Evolutionary conservation across 2,329 filamentous ascomycete species (phyloP), one percentile per base, ranked within the genome.

Genomic region (Aureobasidium sp.): DNA sequence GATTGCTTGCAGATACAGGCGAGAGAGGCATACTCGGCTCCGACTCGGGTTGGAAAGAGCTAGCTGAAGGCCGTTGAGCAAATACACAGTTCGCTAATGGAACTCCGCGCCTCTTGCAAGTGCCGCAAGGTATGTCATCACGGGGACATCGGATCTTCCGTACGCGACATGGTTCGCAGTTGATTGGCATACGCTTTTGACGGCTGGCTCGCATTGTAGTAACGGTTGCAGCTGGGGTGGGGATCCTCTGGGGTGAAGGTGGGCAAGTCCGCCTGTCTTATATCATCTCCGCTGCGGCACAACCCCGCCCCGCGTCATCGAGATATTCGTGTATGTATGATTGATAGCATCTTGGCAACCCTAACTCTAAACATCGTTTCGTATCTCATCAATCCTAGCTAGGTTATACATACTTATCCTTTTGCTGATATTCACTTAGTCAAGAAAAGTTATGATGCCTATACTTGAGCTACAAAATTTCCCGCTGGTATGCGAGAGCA

Each of bases 61-160:
- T 7, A 8, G 21, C 6, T n/a, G 29, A 27, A 10, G 30, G 47
- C 4, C 29, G 47, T 34, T 34, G 15, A 27, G 47, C 47, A 27
- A 32, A 49, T 34, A n/a, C 3, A 69, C 13, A 62, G 11, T 27
- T 27, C 34, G 25, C n/a, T 21, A 29, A 15, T 30, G 70, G 69
- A 6, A 75, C 65, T 8, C 74, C 74, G 29, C 74, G 71, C 16
- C 72, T 70, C 10, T 74, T 68, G 66, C 74, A 76, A 3, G 73
- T 75, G 44, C 75, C 70, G 48, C 74, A 76, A 27, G 74, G 74
- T 15, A 69, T 68, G n/a, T 69, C 69, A 63, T 74, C 72, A 29
- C 74, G 74, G 29, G 72, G 70, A 63, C 74, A 76, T 30, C 71
- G 69, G 45, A 76, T 76, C 59, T 76, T 76, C 50, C 74, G 67